Evolutionary conservation across 2,329 filamentous ascomycete genomes (phyloP).

Genomic region (Aureobasidium sp.): DNA sequence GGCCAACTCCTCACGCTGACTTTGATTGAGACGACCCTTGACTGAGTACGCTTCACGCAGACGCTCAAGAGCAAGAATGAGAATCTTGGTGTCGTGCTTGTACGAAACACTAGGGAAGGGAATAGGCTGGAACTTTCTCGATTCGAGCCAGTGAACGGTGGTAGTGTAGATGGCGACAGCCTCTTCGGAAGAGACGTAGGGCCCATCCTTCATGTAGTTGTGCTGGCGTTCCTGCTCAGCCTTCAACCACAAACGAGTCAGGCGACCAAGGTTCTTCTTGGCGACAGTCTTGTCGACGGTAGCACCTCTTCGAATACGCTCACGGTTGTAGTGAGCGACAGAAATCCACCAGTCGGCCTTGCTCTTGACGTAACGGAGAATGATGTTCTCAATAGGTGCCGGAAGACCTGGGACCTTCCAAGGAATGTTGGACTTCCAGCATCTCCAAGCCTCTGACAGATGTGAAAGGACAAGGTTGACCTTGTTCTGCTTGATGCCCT

Average conservation of each 20-base stretch:
- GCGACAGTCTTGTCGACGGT: slow-evolving; percentile 99
- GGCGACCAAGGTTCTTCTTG: slow-evolving; percentile 94
- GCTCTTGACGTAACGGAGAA: slow-evolving; percentile 95
- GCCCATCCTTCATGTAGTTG: slow-evolving; percentile 99
- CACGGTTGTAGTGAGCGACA: slow-evolving; percentile 96
- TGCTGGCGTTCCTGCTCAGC: slow-evolving; percentile 97
- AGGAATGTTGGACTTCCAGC: slow-evolving; percentile 99
- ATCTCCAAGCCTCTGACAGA: slow-evolving; percentile 95
- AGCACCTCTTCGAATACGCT: slow-evolving; percentile 89
- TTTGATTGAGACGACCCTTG: slow-evolving; percentile 93
- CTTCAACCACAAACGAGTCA: slow-evolving; percentile 95
- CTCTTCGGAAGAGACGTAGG: slow-evolving; percentile 96
- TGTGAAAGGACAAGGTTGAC: slow-evolving; percentile 97
- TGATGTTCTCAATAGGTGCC: slow-evolving; percentile 97
- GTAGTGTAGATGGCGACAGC: slow-evolving; percentile 98
- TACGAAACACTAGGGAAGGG: slow-evolving; percentile 98
- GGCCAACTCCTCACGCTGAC: slow-evolving; percentile 90
- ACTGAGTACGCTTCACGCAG: slow-evolving; percentile 94
- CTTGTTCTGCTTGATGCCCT: slow-evolving; percentile 99
- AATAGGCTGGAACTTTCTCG: slow-evolving; percentile 95
- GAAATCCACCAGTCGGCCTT: slow-evolving; percentile 99
- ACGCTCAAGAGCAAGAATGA: slow-evolving; percentile 89
- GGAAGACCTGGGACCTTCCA: slow-evolving; percentile 98
- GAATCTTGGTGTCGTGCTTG: slow-evolving; percentile 98
- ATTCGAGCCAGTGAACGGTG: slow-evolving; percentile 97